phyloP scores from a whole-genome alignment of 768 basidiomycete genomes.

The Mycena rebaudengoi region DNA sequence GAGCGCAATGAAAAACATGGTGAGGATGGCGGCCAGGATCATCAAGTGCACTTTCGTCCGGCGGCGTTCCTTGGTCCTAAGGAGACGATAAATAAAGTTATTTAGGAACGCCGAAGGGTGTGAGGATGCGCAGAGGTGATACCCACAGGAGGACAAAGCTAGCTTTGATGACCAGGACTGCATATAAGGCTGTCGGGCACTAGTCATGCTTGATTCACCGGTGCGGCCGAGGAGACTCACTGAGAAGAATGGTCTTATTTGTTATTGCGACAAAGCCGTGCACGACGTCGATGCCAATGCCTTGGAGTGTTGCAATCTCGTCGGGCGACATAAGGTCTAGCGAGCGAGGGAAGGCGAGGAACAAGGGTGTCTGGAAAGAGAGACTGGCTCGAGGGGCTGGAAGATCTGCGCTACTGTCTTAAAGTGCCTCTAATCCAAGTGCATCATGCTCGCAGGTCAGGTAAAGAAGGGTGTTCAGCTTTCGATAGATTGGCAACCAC shows the following conservation, averaged over 20 bases:
- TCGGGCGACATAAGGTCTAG: slow-evolving; percentile 25
- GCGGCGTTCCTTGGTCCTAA: slow-evolving; percentile 1
- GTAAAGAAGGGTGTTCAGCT: too few relatives aligned
- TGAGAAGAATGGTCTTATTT: slow-evolving; percentile 11
- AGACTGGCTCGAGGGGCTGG: too few relatives aligned
- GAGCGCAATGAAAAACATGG: slow-evolving; percentile 16
- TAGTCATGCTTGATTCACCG: background rate
- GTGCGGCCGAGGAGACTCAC: background rate
- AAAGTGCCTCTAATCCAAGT: too few relatives aligned
- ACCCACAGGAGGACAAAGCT: slow-evolving; percentile 11
- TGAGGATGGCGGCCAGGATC: background rate
- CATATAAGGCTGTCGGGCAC: slow-evolving; percentile 12
- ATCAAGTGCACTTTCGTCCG: background rate
- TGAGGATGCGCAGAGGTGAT: background rate
- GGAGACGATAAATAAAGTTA: background rate
- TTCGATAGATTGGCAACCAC: too few relatives aligned
- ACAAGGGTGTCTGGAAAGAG: too few relatives aligned
- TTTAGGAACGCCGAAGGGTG: background rate
- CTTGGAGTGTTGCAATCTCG: slow-evolving; percentile 1
- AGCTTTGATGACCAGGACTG: slow-evolving; percentile 10
- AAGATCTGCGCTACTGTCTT: too few relatives aligned
- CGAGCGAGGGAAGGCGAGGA: too few relatives aligned
- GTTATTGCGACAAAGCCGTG: slow-evolving; percentile 15
- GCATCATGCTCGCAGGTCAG: too few relatives aligned
- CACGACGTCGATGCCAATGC: background rate